A percentile compares a stretch with the other conserved stretches of the same genome.
phyloP scores from a whole-genome alignment of 106 monocot genomes.

The Ottelia alismoides region DNA sequence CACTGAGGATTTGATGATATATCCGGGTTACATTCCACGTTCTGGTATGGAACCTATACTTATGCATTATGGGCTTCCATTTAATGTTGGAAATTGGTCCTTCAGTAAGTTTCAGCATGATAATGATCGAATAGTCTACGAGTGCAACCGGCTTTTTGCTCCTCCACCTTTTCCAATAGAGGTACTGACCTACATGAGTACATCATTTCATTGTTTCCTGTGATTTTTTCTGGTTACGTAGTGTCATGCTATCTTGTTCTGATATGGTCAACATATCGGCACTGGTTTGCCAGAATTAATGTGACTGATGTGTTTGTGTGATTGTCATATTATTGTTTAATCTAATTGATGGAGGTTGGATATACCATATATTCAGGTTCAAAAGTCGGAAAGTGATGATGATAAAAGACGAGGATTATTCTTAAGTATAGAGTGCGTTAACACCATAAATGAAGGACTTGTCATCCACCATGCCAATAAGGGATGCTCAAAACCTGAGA shows the following conservation, averaged over 20 bases:
- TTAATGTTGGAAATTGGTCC: conserved; percentile 92
- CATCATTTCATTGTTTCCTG: neutral
- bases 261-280: too few species aligned
- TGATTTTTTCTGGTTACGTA: too few species aligned
- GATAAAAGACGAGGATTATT: conserved; percentile 54
- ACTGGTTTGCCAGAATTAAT: too few species aligned
- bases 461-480: conserved; percentile 53
- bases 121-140: conserved; percentile 91
- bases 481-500: conserved; percentile 66
- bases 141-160: conserved; percentile 88
- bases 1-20: conserved; percentile 86
- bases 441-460: conserved; percentile 95
- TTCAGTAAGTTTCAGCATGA: conserved; percentile 85
- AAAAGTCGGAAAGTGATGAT: conserved; percentile 49
- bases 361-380: too few species aligned
- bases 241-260: too few species aligned
- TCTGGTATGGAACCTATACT: conserved; percentile 61
- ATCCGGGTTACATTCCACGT: conserved; percentile 88
- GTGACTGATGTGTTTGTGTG: too few species aligned
- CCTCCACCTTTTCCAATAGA: conserved; percentile 90
- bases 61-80: conserved; percentile 88
- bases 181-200: conserved; percentile 24
- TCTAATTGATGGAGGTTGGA: too few species aligned
- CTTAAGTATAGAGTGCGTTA: conserved; percentile 88
- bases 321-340: too few species aligned